Conservation (phyloP, 2,329 filamentous ascomycete species). For the Sclerotinia borealis region DNA sequence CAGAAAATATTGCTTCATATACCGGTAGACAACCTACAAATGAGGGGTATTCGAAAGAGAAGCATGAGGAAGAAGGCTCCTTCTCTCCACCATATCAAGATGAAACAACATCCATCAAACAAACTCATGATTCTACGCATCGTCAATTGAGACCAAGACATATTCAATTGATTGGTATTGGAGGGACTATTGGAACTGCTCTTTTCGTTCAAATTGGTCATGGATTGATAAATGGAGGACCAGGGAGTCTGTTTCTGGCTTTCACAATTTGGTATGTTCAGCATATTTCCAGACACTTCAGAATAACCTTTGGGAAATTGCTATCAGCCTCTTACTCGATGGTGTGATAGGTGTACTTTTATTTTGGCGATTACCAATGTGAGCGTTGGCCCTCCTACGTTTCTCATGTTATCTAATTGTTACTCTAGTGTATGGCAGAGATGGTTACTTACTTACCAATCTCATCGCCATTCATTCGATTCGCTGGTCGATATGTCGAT, state of each 20-base stretch:
- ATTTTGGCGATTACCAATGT: constrained; percentile 52
- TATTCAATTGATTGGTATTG: constrained; percentile 45
- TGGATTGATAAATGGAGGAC: constrained; percentile 52
- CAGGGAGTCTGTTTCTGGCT: constrained; percentile 50
- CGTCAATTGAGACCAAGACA: constrained; percentile 37
- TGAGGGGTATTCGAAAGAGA: constrained; percentile 14
- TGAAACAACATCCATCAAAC: constrained; percentile 13
- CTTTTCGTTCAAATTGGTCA: constrained; percentile 49
- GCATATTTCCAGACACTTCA: background rate
- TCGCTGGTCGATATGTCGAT: constrained; percentile 69
- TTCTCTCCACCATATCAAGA: constrained; percentile 9
- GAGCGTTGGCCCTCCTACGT: constrained; percentile 26
- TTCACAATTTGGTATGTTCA: constrained; percentile 48
- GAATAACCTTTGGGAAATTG: background rate
- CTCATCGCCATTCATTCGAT: constrained; percentile 71
- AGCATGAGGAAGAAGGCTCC: constrained; percentile 20
- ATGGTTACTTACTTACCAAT: constrained; percentile 75
- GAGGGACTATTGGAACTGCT: constrained; percentile 58
- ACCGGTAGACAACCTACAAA: constrained; percentile 11
- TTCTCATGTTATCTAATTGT: constrained; percentile 54
- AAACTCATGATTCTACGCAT: constrained; percentile 29
- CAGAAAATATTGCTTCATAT: constrained; percentile 17
- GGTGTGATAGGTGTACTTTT: constrained; percentile 47
- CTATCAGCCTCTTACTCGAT: constrained; percentile 34
- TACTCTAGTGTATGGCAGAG: constrained; percentile 49